These are phyloP conservation scores for Rutidosis leptorrhynchoides DNA, from an alignment of 129 eudicot species.

Conservation along the genomic window DNA sequence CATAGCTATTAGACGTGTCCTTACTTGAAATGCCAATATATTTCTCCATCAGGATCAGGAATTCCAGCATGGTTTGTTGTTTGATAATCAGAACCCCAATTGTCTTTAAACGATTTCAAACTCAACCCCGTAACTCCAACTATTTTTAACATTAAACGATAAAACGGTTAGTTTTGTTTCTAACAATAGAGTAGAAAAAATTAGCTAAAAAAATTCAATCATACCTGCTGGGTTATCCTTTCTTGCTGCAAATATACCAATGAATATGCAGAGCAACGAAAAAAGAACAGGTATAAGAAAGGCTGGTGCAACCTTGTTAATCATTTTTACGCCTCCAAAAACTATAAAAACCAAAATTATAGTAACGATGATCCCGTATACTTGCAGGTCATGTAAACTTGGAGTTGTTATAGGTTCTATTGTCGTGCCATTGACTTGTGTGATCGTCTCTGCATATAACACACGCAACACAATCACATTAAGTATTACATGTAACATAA, in stretches of 20 bases:
- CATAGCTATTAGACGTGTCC: conserved; percentile 18
- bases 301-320: conserved; percentile 98
- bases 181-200: conserved; percentile 10
- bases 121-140: conserved; percentile 96
- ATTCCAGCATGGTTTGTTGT: conserved; percentile 88
- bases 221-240: conserved; percentile 68
- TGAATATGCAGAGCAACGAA: conserved; percentile 81
- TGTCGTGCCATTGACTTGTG: conserved; percentile 70
- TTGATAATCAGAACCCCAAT: conserved; percentile 85
- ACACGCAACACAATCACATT: conserved; percentile 21
- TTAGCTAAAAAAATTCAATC: background rate
- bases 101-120: conserved; percentile 60
- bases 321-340: conserved; percentile 97
- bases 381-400: conserved; percentile 89
- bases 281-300: conserved; percentile 88
- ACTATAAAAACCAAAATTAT: conserved; percentile 86
- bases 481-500: conserved; percentile 4
- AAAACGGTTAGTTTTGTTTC: conserved; percentile 7
- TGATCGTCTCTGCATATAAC: conserved; percentile 58
- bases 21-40: conserved; percentile 90
- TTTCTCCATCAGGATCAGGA: conserved; percentile 86
- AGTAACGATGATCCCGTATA: conserved; percentile 92
- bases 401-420: conserved; percentile 74
- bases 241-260: conserved; percentile 74
- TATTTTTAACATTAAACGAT: conserved; percentile 25